Base-by-base conservation (phyloP, 495 filamentous ascomycete genomes). In the Lepraria neglecta region DNA sequence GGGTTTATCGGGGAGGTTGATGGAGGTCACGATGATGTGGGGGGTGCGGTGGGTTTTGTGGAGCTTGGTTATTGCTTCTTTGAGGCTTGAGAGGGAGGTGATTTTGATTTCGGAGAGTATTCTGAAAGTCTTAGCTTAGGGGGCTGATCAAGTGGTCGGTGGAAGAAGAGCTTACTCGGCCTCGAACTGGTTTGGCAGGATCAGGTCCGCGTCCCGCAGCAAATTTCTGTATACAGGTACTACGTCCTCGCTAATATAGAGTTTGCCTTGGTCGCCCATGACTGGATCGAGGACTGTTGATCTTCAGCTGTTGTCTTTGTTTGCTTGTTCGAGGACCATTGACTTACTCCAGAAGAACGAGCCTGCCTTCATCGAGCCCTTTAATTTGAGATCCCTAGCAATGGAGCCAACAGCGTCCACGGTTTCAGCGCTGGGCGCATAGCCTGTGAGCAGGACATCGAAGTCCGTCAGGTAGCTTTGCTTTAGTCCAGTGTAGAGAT, bases 181-280 rank as follows among this genome's bases (percentile, higher is more conserved):
- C 77, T 98, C 94, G 69, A 96, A 98, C 69, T 96, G 92, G 72
- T 98, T 98, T 17, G 94, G 94, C 24, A 97, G 73, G 56, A 97
- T 95, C 63, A 98, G 71, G 70, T 98, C 95, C 5, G 94, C 95
- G 66, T 91, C 80, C 24, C 74, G 74, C 45, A 96, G 76, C 52
- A 95, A 75, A 15, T 77, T 79, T 71, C 88, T 91, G 72, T 97
- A 98, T n/a, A 87, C 89, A 0, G 91, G 91, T 38, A 96, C 87
- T 3, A 94, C 90, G 61, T 94, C 89, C 61, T 91, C 84, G 27
- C 83, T 87, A 51, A 98, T 91, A 71, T 98, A 98, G 24, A 97
- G 76, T 43, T 82, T 83, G 40, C 90, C 95, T 68, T 95, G 88
- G 69, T 98, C 94, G 48, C 94, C 94, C 94, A 98, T 98, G 15